Conservation (phyloP, 805 yeast genomes). For the Suhomyces vadensis region DNA sequence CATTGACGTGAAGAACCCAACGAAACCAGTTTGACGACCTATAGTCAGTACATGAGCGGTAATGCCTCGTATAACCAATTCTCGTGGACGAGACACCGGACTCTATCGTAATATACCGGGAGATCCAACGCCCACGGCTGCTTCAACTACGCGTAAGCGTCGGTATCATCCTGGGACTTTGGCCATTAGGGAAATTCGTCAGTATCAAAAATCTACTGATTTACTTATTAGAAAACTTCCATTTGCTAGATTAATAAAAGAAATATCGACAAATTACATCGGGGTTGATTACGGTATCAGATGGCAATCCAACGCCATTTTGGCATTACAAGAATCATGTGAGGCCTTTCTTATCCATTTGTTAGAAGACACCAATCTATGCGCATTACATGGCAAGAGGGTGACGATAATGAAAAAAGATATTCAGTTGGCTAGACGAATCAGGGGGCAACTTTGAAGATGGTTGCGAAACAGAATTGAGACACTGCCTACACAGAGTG, state of each 20-base stretch:
- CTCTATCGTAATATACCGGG: slow-evolving; percentile 54
- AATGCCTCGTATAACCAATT: slow-evolving; percentile 7
- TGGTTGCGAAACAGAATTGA: too few relatives aligned
- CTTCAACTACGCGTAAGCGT: slow-evolving; percentile 31
- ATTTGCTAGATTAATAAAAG: slow-evolving; percentile 74
- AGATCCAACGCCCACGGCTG: slow-evolving; percentile 42
- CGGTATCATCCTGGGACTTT: slow-evolving; percentile 62
- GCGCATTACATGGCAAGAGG: slow-evolving; percentile 78
- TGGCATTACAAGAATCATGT: slow-evolving; percentile 79
- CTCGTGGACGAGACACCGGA: slow-evolving; percentile 29
- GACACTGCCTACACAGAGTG: too few relatives aligned
- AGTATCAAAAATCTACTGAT: slow-evolving; percentile 68
- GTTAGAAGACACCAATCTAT: slow-evolving; percentile 72
- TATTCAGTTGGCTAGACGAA: slow-evolving; percentile 75
- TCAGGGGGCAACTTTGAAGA: slow-evolving; percentile 51
- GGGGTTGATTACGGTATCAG: slow-evolving; percentile 58
- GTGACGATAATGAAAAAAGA: slow-evolving; percentile 87
- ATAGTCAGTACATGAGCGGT: not conserved
- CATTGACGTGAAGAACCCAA: too few relatives aligned
- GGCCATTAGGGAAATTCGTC: slow-evolving; percentile 68
- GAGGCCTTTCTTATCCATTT: slow-evolving; percentile 75
- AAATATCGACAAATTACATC: slow-evolving; percentile 62
- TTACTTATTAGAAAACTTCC: slow-evolving; percentile 70
- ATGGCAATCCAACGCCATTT: slow-evolving; percentile 78
- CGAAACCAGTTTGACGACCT: too few relatives aligned